phyloP scores from a whole-genome alignment of 495 filamentous ascomycete species.

The Symbiotaphrina buchneri region DNA sequence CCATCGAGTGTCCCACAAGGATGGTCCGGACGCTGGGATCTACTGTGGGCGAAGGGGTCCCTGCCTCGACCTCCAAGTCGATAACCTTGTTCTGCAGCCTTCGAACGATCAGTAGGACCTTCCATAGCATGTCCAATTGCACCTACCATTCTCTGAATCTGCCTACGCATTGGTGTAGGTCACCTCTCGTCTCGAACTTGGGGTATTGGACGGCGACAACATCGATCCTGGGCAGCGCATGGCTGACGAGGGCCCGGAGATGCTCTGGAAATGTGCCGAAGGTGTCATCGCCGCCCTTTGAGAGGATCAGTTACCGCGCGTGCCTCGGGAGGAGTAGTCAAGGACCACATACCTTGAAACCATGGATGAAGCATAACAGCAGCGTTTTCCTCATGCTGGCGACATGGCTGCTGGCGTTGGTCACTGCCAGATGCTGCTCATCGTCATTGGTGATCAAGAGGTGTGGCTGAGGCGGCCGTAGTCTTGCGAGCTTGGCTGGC shows the following conservation, averaged over 20 bases:
- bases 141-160: slow-evolving; percentile 69
- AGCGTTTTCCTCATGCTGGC: slow-evolving; percentile 86
- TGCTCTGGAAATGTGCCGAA: slow-evolving; percentile 61
- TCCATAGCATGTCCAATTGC: not conserved
- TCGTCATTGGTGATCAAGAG: too few relatives aligned
- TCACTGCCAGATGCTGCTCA: too few relatives aligned
- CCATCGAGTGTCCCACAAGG: slow-evolving; percentile 87
- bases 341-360: slow-evolving; percentile 49
- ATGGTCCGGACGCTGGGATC: slow-evolving; percentile 73
- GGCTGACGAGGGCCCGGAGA: slow-evolving; percentile 42
- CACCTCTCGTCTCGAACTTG: slow-evolving; percentile 78
- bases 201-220: slow-evolving; percentile 61
- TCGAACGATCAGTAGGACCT: slow-evolving; percentile 1
- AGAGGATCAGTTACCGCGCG: too few relatives aligned
- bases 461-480: too few relatives aligned
- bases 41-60: slow-evolving; percentile 68
- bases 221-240: slow-evolving; percentile 49
- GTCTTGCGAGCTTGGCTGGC: too few relatives aligned
- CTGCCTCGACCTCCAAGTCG: slow-evolving; percentile 68
- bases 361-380: slow-evolving; percentile 83
- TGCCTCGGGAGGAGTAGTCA: not conserved
- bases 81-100: slow-evolving; percentile 88
- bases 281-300: slow-evolving; percentile 68
- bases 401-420: too few relatives aligned
- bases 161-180: slow-evolving; percentile 56